Conservation (phyloP, 257 asterid species). For the Marsdenia floribunda region DNA sequence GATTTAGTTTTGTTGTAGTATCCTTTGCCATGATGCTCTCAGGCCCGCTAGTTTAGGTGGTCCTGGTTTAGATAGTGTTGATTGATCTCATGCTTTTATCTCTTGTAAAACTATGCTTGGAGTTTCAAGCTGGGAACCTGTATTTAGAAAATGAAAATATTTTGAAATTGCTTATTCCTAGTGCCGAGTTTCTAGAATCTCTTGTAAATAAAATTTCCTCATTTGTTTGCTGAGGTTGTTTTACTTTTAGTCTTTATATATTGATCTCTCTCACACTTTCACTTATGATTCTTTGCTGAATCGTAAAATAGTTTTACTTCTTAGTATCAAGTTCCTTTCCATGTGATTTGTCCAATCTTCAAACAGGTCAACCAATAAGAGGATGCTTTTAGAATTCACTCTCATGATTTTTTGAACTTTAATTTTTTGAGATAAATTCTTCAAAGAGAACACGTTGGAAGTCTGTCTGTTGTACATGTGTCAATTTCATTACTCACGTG, state of each 20-base stretch:
- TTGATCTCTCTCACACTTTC: neutral
- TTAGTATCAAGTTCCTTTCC: neutral
- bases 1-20: neutral
- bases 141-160: neutral
- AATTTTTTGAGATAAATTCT: neutral
- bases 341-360: neutral
- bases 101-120: neutral
- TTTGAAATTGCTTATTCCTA: neutral
- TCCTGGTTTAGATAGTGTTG: neutral
- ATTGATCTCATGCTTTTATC: neutral
- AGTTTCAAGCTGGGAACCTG: neutral
- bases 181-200: neutral
- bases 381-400: neutral
- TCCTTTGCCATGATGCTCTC: neutral
- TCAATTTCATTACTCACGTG: neutral
- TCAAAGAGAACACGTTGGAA: neutral
- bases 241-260: neutral
- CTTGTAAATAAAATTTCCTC: neutral
- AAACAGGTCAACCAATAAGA: neutral
- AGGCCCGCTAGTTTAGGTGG: neutral
- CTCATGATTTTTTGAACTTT: neutral
- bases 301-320: neutral
- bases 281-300: neutral
- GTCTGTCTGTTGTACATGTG: neutral
- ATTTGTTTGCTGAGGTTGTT: neutral